Conservation (phyloP, 805 yeast species). For the Brettanomyces bruxellensis region DNA sequence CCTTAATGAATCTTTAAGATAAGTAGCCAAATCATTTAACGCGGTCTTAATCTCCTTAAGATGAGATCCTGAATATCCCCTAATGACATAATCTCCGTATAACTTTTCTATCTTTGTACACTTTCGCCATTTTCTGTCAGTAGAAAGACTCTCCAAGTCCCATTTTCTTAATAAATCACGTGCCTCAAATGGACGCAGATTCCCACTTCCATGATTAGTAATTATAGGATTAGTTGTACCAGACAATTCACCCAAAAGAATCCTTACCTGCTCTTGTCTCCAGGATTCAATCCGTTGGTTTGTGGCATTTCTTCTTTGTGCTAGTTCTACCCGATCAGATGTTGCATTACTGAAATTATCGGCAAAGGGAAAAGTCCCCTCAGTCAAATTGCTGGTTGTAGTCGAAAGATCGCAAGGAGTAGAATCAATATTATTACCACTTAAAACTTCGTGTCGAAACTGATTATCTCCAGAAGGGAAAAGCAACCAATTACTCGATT, state of each 20-base stretch:
- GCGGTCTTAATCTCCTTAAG: neutral
- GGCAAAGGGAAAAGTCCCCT: slow-evolving; percentile 2
- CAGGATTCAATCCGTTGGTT: slow-evolving; percentile 3
- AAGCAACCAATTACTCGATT: slow-evolving; percentile 23
- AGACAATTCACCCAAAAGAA: slow-evolving; percentile 1
- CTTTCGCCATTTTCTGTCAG: neutral
- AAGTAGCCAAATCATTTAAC: neutral
- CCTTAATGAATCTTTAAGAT: neutral
- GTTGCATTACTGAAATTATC: neutral
- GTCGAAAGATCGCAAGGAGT: no score
- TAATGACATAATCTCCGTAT: slow-evolving; percentile 4
- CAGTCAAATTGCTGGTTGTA: slow-evolving; percentile 10
- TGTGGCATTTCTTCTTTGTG: neutral
- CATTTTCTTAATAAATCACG: neutral
- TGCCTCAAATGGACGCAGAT: neutral
- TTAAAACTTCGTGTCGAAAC: slow-evolving; percentile 2
- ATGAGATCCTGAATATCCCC: neutral
- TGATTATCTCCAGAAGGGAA: slow-evolving; percentile 16
- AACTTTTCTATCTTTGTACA: neutral
- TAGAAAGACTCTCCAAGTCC: neutral
- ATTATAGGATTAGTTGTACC: neutral
- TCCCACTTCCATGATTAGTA: neutral
- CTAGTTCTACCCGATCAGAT: neutral
- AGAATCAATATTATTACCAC: slow-evolving; percentile 7
- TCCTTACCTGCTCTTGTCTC: slow-evolving; percentile 3